Evolutionary conservation across 257 asterid species (phyloP).

Genomic region (Scutellaria minor): DNA sequence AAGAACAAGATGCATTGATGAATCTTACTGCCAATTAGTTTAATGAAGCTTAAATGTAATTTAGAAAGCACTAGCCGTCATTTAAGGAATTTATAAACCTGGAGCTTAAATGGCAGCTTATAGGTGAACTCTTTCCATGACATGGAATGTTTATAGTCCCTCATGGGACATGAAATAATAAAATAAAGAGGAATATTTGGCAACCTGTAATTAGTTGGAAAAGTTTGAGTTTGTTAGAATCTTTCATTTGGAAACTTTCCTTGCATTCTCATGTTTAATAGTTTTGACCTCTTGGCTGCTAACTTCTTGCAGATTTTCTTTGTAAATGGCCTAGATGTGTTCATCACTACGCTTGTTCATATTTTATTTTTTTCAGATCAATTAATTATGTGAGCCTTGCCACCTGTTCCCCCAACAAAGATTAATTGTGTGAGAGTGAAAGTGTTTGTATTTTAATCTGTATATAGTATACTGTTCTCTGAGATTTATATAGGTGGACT

Average conservation of each 20-base stretch:
- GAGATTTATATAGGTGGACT: constrained; percentile 6
- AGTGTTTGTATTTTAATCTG: constrained; percentile 12
- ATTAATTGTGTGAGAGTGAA: constrained; percentile 4
- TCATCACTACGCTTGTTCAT: constrained; percentile 21
- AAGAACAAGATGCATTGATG: too few relatives aligned
- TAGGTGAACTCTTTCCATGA: background rate
- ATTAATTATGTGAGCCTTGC: background rate
- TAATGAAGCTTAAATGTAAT: too few relatives aligned
- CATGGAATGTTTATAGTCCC: constrained; percentile 23
- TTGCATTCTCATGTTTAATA: constrained; percentile 12
- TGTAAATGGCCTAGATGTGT: constrained; percentile 11
- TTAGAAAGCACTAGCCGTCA: too few relatives aligned
- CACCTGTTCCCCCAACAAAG: background rate
- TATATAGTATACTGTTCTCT: background rate
- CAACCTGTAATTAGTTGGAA: constrained; percentile 22
- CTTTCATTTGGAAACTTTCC: constrained; percentile 6
- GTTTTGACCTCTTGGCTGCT: constrained; percentile 24
- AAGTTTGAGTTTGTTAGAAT: constrained; percentile 17
- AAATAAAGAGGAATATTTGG: constrained; percentile 22
- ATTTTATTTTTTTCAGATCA: background rate
- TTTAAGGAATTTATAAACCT: too few relatives aligned
- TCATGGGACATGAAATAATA: constrained; percentile 5
- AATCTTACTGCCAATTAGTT: background rate
- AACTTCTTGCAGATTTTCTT: constrained; percentile 19
- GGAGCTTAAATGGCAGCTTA: background rate